A percentile compares a stretch with the other conserved stretches of the same genome.
Evolutionary conservation across 129 eudicot genomes (phyloP).

Genomic region (Pseudognaphalium luteoalbum): DNA sequence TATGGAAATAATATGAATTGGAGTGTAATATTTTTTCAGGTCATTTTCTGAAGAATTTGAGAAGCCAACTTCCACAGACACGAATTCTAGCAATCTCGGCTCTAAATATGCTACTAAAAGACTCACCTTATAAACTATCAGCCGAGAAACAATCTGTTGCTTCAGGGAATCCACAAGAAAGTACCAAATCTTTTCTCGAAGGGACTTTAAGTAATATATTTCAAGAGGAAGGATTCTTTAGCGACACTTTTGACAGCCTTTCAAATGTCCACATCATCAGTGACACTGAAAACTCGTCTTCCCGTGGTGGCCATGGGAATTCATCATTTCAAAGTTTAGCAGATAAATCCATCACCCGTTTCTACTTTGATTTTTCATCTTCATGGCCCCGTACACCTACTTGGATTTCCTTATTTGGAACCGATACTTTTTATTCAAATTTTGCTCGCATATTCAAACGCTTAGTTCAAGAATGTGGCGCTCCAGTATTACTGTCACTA

Average conservation of each 20-base stretch:
- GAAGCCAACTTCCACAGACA: constrained; percentile 98
- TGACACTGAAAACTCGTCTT: constrained; percentile 65
- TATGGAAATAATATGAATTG: constrained; percentile 7
- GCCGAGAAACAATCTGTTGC: constrained; percentile 30
- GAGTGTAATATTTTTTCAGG: constrained; percentile 48
- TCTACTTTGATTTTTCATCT: constrained; percentile 93
- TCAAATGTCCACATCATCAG: constrained; percentile 84
- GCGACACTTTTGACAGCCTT: constrained; percentile 76
- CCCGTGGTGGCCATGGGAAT: constrained; percentile 65
- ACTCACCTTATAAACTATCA: constrained; percentile 79
- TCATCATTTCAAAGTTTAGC: constrained; percentile 92
- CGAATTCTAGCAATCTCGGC: constrained; percentile 96
- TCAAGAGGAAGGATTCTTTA: constrained; percentile 89
- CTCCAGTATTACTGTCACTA: constrained; percentile 61
- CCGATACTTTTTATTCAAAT: constrained; percentile 85
- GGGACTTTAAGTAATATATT: constrained; percentile 66
- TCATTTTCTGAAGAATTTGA: constrained; percentile 83
- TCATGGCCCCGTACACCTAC: constrained; percentile 99
- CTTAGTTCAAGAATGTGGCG: constrained; percentile 91
- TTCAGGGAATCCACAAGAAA: constrained; percentile 39
- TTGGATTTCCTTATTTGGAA: constrained; percentile 90
- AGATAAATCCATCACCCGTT: constrained; percentile 93
- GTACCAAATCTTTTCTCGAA: constrained; percentile 71
- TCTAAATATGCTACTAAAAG: constrained; percentile 81
- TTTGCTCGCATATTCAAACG: constrained; percentile 94